These are phyloP conservation scores for Puccinia triticina DNA, from an alignment of 1,284 basidiomycete species.

Conservation along the genomic window DNA sequence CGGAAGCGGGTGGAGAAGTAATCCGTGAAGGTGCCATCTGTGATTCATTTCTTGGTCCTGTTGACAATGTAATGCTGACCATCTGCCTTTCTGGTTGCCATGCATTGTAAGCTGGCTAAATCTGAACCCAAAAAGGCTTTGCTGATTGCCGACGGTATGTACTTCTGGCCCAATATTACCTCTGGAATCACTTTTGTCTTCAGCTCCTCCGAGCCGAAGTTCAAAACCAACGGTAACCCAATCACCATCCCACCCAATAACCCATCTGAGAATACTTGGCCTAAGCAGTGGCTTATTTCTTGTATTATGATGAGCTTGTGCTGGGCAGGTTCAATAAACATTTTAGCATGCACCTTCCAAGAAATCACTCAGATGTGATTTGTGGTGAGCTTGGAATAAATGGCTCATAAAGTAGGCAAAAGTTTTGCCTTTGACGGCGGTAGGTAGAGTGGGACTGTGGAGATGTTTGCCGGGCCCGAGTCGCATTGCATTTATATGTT, in stretches of 20 bases:
- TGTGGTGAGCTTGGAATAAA: neutral
- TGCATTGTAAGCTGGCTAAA: conserved; percentile 74
- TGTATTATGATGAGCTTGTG: conserved; percentile 78
- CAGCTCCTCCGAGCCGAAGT: conserved; percentile 77
- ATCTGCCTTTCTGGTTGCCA: conserved; percentile 78
- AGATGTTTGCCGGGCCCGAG: conserved; percentile 80
- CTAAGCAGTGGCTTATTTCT: conserved; percentile 76
- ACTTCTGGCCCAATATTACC: conserved; percentile 79
- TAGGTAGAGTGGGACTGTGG: conserved; percentile 76
- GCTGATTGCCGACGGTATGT: conserved; percentile 78
- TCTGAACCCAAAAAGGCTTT: conserved; percentile 90
- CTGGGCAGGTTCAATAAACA: conserved; percentile 60
- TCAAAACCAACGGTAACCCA: conserved; percentile 73
- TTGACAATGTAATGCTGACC: conserved; percentile 80
- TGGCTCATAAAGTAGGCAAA: conserved; percentile 71
- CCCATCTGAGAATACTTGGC: conserved; percentile 83
- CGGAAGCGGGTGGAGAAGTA: conserved; percentile 58
- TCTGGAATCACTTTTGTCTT: conserved; percentile 78
- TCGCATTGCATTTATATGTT: conserved; percentile 81
- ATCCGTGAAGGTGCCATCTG: conserved; percentile 67
- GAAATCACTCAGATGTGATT: conserved; percentile 60
- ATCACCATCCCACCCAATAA: conserved; percentile 73
- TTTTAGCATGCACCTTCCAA: conserved; percentile 68
- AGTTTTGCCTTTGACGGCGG: conserved; percentile 80
- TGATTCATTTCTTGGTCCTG: conserved; percentile 92